Base-by-base conservation (phyloP, 176 grass and related monocot species). In the Triticum urartu region DNA sequence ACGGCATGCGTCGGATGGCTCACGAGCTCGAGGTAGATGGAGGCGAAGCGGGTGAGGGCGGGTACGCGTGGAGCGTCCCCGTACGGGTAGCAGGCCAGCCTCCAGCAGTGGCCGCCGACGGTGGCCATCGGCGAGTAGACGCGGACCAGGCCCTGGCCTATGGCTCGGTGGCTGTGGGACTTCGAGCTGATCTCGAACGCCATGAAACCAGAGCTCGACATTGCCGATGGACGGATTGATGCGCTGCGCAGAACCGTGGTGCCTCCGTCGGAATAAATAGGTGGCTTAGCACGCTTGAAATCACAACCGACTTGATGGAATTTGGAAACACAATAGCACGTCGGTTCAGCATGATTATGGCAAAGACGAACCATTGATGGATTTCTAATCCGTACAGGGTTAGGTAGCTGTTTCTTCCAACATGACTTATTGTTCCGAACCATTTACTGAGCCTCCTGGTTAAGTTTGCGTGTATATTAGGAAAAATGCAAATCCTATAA, bases 21-120 rank as follows among this genome's bases (percentile, higher is more conserved):
- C 13, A 12, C n/a, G 4, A 80, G 63, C 18, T 68, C 58, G 34
- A 87, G 65, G 54, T n/a, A 82, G 9, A 87, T 11, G 35, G 77
- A 75, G 12, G 82, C 56, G 3, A 73, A 35, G 15, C 79, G 10
- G 43, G 11, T 45, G 43, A 12, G 11, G 43, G 43, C 10, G 11
- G 11, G 43, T 4, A 45, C 43, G 43, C 11, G 43, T 45, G 10
- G 5, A 56, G 9, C 15, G 28, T 28, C 22, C 30, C 14, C 2
- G 33, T 68, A 4, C 7, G 65, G 28, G 24, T 64, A 65, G 68
- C 72, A 82, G 21, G 62, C 18, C 47, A 82, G 35, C 65, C 62
- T 68, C 86, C 68, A 82, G 10, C 74, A 64, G 34, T 81, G 72
- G 11, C 86, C 79, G 3, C 78, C 86, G 2, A 52, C 58, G 22